Evolutionary conservation across 2,329 filamentous ascomycete genomes (phyloP), one percentile per base, ranked within the genome.

Genomic region (Fusarium algeriense): DNA sequence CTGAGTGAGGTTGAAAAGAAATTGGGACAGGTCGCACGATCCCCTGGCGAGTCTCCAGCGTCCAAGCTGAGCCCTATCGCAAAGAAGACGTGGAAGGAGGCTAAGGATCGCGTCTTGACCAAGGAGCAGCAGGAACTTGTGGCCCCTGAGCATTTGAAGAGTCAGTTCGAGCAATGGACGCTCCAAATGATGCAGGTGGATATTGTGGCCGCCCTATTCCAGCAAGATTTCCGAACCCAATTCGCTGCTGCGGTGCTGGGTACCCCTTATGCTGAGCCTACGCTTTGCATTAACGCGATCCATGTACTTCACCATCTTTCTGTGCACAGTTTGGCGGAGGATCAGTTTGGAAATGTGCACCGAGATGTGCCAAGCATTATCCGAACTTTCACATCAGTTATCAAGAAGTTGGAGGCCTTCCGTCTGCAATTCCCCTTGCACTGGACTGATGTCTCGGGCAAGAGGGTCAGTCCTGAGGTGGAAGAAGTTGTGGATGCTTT

Each of bases 271-370:
- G 92, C 91, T 6, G 90, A 92, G 76, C 83, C 89, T 3, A 88
- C 88, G 34, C 83, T 92, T 19, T 91, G 94, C 72, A 81, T 92
- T 54, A 90, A 95, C 77, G 92, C 93, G 3, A 85, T 91, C n/a
- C 89, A 90, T 64, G 88, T 91, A 1, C 82, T 96, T 41, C 89
- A 89, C 15, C 86, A 87, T 53, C 85, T 98, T 32, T 88, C 93
- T 1, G 87, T 93, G 7, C 88, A 88, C 68, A 95, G 92, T 80
- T 82, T 98, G 58, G 84, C 85, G 6, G 95, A 98, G 80, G 95
- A 98, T 78, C 87, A 87, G 49, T 96, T 90, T 77, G 95, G 95
- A 17, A 92, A 93, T 73, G 95, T 97, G n/a, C 92, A 97, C 72
- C 86, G 90, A 45, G 93, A 96, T 70, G 90, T 98, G 4, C 89